phyloP scores from a whole-genome alignment of 805 yeast genomes.

The Grigorovia humatica region DNA sequence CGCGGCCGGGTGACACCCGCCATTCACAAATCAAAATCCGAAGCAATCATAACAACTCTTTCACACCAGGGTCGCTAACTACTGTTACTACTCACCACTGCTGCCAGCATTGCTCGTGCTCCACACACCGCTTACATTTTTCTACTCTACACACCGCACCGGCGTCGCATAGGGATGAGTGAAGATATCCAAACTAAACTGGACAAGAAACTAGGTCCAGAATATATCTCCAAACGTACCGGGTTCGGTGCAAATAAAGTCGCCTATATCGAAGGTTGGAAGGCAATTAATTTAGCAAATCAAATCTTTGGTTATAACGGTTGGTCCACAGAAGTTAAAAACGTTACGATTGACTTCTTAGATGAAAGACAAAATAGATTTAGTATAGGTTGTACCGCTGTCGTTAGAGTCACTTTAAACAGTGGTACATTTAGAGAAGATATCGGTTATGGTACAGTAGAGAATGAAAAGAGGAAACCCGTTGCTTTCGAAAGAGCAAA shows the following conservation, averaged over 20 bases:
- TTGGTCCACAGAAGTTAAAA: constrained; percentile 65
- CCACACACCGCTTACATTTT: neutral
- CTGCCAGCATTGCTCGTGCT: neutral
- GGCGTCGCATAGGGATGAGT: constrained; percentile 5
- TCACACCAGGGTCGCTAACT: no score
- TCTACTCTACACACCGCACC: neutral
- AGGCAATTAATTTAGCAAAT: constrained; percentile 68
- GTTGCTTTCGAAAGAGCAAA: constrained; percentile 76
- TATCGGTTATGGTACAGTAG: constrained; percentile 76
- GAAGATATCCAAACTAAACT: constrained; percentile 31
- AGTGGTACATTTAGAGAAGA: constrained; percentile 79
- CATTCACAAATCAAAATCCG: no score
- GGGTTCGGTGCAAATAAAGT: constrained; percentile 65
- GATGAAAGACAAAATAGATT: constrained; percentile 52
- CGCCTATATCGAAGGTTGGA: constrained; percentile 77
- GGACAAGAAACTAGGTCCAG: constrained; percentile 56
- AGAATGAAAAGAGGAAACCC: constrained; percentile 60
- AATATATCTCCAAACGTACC: constrained; percentile 62
- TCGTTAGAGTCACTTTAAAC: constrained; percentile 59
- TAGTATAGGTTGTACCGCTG: constrained; percentile 59
- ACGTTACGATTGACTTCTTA: constrained; percentile 56
- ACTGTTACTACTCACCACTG: no score
- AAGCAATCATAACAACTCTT: neutral
- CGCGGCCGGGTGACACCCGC: neutral
- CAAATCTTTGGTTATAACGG: constrained; percentile 77